These are phyloP conservation scores for Backusella tarrabulga DNA, from an alignment of 192 early-diverging fungal genomes.

Conservation along the genomic window DNA sequence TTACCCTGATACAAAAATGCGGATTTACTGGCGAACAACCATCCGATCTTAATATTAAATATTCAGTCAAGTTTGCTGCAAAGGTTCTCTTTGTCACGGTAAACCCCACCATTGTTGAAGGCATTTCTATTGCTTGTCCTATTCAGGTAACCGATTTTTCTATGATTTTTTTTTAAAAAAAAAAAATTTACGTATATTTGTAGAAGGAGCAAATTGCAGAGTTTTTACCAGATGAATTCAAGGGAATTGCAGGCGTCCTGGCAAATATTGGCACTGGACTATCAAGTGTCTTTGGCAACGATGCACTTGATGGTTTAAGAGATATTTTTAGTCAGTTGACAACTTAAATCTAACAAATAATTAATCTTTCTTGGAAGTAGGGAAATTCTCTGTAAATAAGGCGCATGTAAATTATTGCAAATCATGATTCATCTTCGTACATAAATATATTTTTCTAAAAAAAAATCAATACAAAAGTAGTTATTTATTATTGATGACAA, in stretches of 20 bases:
- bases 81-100: conserved; percentile 41
- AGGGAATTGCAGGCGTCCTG: neutral
- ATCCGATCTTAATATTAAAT: conserved; percentile 40
- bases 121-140: conserved; percentile 38
- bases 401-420: neutral
- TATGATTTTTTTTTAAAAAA: neutral
- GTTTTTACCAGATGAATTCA: neutral
- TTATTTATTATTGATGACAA: neutral
- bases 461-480: neutral
- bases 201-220: neutral
- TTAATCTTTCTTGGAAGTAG: neutral
- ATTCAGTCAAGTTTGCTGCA: conserved; percentile 41
- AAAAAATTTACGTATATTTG: neutral
- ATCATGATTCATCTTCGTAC: neutral
- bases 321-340: neutral
- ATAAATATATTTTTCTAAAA: neutral
- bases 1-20: conserved; percentile 41
- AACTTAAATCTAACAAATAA: neutral
- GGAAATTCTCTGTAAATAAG: neutral
- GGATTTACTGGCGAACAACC: conserved; percentile 31
- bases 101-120: conserved; percentile 35
- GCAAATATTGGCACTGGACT: neutral
- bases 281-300: neutral
- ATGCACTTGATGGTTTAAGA: neutral
- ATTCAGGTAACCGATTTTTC: conserved; percentile 21